phyloP scores from a whole-genome alignment of 257 asterid species.

The Paraleonurus japonicus region DNA sequence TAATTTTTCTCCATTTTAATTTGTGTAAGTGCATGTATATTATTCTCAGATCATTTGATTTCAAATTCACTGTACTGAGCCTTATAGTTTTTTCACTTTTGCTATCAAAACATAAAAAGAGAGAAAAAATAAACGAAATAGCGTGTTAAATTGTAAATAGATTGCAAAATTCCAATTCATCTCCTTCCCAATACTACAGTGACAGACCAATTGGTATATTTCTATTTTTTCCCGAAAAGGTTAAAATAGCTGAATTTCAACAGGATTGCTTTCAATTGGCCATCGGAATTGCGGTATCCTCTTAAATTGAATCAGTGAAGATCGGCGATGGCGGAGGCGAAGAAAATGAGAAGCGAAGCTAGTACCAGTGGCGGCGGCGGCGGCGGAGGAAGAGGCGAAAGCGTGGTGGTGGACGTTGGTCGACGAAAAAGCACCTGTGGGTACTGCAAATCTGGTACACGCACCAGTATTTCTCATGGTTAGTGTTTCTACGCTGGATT shows the following conservation, averaged over 20 bases:
- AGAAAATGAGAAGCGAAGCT: conserved; percentile 76
- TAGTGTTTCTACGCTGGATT: conserved; percentile 25
- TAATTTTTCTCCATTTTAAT: too few species aligned
- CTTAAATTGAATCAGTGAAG: conserved; percentile 9
- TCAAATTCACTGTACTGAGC: too few species aligned
- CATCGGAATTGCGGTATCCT: neutral
- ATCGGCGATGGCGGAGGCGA: conserved; percentile 71
- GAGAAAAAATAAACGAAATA: too few species aligned
- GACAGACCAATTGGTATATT: conserved; percentile 1
- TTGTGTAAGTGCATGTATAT: too few species aligned
- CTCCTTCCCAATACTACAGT: neutral
- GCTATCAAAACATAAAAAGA: neutral
- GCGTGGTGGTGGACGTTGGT: conserved; percentile 72
- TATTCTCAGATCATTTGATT: too few species aligned
- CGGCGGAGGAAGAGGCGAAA: conserved; percentile 47
- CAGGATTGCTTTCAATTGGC: neutral
- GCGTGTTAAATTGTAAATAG: neutral
- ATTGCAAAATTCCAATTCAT: conserved; percentile 1
- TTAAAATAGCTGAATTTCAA: neutral
- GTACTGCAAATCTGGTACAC: conserved; percentile 75
- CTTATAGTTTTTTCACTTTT: too few species aligned
- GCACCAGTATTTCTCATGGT: conserved; percentile 79
- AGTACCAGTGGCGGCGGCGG: conserved; percentile 67
- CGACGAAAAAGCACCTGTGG: conserved; percentile 82
- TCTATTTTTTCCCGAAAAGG: neutral